Conservation (phyloP, 768 basidiomycete species). For the Termitomyces sp. region DNA sequence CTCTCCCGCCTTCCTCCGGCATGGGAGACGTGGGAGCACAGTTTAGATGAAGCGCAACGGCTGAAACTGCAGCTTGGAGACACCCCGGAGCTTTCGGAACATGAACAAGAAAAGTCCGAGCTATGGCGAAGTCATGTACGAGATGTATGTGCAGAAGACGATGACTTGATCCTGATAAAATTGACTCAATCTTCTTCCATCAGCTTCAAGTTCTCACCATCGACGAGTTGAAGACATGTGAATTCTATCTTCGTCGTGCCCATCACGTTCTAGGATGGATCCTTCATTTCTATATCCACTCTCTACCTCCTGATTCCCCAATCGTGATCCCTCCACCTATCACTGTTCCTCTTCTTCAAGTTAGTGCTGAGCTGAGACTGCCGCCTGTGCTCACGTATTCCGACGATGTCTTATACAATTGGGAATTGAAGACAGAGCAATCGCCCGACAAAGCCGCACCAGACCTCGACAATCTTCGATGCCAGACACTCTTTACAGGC, state of each 20-base stretch:
- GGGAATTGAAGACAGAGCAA: slow-evolving; percentile 36
- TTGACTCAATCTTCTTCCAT: not conserved
- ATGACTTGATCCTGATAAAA: not conserved
- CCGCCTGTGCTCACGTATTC: slow-evolving; percentile 92
- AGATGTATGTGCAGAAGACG: slow-evolving; percentile 29
- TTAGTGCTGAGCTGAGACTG: slow-evolving; percentile 67
- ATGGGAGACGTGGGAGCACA: slow-evolving; percentile 73
- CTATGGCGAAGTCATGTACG: slow-evolving; percentile 50
- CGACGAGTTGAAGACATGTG: slow-evolving; percentile 37
- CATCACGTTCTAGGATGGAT: slow-evolving; percentile 75
- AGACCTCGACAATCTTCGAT: slow-evolving; percentile 56
- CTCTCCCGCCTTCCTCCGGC: slow-evolving; percentile 48
- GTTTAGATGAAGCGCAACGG: slow-evolving; percentile 43
- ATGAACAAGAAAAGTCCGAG: slow-evolving; percentile 37
- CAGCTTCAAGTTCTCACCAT: slow-evolving; percentile 53
- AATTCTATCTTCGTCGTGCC: slow-evolving; percentile 63
- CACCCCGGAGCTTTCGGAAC: slow-evolving; percentile 36
- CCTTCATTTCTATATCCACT: slow-evolving; percentile 78
- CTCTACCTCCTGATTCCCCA: slow-evolving; percentile 40
- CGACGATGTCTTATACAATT: slow-evolving; percentile 92
- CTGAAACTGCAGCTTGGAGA: slow-evolving; percentile 53
- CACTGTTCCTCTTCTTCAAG: slow-evolving; percentile 69
- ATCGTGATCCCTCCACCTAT: slow-evolving; percentile 70
- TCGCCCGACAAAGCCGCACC: slow-evolving; percentile 28
- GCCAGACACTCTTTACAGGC: slow-evolving; percentile 70